Evolutionary conservation across 768 basidiomycete species (phyloP).

Genomic region (Cytidiella melzeri): DNA sequence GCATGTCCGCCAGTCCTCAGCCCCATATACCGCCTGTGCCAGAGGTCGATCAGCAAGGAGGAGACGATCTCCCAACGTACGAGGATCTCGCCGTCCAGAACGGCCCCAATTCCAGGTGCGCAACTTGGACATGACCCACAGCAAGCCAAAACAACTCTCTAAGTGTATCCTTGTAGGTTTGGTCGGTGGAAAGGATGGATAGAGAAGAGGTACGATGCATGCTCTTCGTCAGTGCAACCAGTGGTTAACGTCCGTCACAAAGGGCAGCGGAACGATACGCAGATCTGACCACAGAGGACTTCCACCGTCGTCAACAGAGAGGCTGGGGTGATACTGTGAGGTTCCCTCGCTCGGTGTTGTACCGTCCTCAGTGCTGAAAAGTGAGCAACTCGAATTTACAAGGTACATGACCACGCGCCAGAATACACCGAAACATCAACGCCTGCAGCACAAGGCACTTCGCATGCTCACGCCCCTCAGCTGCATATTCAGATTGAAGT

Average conservation of each 20-base stretch:
- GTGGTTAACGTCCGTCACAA: conserved; percentile 3
- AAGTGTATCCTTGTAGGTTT: conserved; percentile 43
- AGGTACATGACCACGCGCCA: conserved; percentile 2
- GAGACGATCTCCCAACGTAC: conserved; percentile 68
- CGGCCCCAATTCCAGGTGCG: conserved; percentile 78
- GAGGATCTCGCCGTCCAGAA: conserved; percentile 71
- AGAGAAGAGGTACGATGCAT: conserved; percentile 62
- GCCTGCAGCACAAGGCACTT: background rate
- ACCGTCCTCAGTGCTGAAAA: no score
- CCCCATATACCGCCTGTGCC: conserved; percentile 18
- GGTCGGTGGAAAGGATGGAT: conserved; percentile 86
- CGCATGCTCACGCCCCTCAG: conserved; percentile 4
- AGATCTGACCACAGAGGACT: conserved; percentile 56
- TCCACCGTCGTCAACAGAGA: conserved; percentile 47
- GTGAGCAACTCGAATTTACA: no score
- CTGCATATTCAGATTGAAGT: conserved; percentile 22
- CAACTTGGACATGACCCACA: background rate
- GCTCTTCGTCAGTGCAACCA: background rate
- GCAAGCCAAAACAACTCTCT: no score
- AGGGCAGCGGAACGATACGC: conserved; percentile 83
- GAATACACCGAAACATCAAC: background rate
- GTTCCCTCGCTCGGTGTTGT: background rate
- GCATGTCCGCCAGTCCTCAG: conserved; percentile 3
- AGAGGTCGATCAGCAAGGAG: conserved; percentile 37
- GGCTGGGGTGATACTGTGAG: conserved; percentile 62